Conservation (phyloP, 2,329 filamentous ascomycete species). For the Ilyonectria mors-panacis region DNA sequence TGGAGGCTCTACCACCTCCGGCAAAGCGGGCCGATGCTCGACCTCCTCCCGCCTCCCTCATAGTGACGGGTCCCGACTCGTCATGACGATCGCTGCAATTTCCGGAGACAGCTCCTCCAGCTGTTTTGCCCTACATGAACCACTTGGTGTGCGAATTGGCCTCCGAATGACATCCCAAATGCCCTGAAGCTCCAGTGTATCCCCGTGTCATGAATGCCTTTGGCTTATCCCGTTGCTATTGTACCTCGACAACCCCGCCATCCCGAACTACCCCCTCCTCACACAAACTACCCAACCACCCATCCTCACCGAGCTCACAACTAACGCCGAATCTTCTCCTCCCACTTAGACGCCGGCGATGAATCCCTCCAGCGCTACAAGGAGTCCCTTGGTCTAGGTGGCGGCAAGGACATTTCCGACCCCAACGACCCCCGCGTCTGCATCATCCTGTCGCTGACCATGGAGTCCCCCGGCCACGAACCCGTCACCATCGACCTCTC, state of each 20-base stretch:
- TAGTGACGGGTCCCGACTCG: conserved; percentile 13
- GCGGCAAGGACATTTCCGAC: conserved; percentile 80
- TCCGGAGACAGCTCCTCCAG: background rate
- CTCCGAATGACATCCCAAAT: background rate
- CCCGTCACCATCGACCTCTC: conserved; percentile 94
- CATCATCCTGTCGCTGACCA: conserved; percentile 91
- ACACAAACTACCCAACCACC: conserved; percentile 4
- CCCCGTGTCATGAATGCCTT: background rate
- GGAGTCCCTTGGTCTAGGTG: conserved; percentile 89
- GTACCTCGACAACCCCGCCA: conserved; percentile 28
- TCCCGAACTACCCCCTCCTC: conserved; percentile 8
- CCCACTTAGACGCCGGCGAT: conserved; percentile 75
- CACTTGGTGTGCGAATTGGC: background rate
- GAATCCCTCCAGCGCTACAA: conserved; percentile 99
- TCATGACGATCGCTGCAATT: conserved; percentile 8
- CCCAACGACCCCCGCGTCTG: conserved; percentile 89
- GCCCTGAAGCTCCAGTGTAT: conserved; percentile 5
- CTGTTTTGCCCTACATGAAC: background rate
- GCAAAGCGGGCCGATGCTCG: conserved; percentile 24
- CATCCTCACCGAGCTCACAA: conserved; percentile 8
- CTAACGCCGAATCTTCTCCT: conserved; percentile 38
- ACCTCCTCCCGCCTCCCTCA: conserved; percentile 11
- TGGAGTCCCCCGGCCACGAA: conserved; percentile 85
- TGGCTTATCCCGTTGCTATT: background rate
- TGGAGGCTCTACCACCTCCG: conserved; percentile 34